These are phyloP conservation scores for Plasmodium malariae DNA, from an alignment of 169 alveolate species.

Conservation along the genomic window DNA sequence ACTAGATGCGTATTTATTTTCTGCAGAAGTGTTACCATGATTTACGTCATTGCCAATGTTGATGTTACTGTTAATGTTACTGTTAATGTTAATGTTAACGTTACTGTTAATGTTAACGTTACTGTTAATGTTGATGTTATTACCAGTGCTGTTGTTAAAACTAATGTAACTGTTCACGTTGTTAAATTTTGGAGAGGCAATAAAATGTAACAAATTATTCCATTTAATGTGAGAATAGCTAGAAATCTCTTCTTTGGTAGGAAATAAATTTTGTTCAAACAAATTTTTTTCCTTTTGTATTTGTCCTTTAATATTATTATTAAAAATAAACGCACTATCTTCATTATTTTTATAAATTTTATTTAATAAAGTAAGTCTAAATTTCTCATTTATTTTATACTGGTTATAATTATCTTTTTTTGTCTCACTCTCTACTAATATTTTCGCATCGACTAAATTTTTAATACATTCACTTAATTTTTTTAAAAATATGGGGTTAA, in stretches of 20 bases:
- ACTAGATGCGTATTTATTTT: not conserved
- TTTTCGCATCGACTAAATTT: conserved; percentile 72
- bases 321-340: conserved; percentile 47
- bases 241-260: conserved; percentile 42
- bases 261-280: conserved; percentile 55
- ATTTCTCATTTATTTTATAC: conserved; percentile 61
- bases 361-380: conserved; percentile 59
- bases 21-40: no score
- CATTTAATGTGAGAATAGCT: conserved; percentile 48
- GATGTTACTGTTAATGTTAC: no score
- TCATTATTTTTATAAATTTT: conserved; percentile 58
- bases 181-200: conserved; percentile 61
- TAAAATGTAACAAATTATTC: conserved; percentile 64
- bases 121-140: not conserved
- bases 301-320: conserved; percentile 59
- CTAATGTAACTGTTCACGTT: not conserved
- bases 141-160: not conserved
- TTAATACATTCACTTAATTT: conserved; percentile 82
- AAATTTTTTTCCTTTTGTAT: conserved; percentile 58
- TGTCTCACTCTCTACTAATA: conserved; percentile 64
- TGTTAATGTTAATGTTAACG: no score
- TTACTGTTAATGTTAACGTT: not conserved
- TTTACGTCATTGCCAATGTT: not conserved
- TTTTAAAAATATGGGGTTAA: conserved; percentile 80
- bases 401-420: conserved; percentile 75